Evolutionary conservation across 2,329 filamentous ascomycete species (phyloP).

Genomic region (Talaromyces sp.): DNA sequence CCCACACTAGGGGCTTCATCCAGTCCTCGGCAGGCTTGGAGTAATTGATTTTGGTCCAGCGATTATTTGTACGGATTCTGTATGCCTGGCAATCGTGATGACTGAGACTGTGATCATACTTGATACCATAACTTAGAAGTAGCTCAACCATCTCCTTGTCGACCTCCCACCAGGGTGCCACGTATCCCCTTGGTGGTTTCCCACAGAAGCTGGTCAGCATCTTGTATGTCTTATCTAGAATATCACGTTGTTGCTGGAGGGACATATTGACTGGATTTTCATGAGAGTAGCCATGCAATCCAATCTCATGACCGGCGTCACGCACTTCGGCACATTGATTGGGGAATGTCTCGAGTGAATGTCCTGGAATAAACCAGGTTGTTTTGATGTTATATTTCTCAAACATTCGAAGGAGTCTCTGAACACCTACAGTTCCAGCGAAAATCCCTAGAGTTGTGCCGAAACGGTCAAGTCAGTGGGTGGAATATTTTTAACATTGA

Average conservation of each 20-base stretch:
- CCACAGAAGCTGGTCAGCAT: slow-evolving; percentile 65
- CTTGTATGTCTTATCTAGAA: slow-evolving; percentile 49
- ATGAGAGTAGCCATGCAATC: slow-evolving; percentile 67
- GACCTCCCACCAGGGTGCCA: slow-evolving; percentile 73
- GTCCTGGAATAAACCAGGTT: too few species aligned
- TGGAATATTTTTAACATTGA: too few species aligned
- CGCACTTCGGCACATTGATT: slow-evolving; percentile 58
- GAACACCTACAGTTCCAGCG: too few species aligned
- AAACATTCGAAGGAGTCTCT: too few species aligned
- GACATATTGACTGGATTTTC: slow-evolving; percentile 34
- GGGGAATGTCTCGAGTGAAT: slow-evolving; percentile 57
- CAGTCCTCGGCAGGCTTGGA: slow-evolving; percentile 36
- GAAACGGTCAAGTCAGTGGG: too few species aligned
- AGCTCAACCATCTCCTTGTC: slow-evolving; percentile 58
- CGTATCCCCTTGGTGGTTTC: slow-evolving; percentile 66
- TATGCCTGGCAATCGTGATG: too few species aligned
- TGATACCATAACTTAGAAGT: slow-evolving; percentile 38
- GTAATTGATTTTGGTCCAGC: too few species aligned
- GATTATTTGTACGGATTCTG: too few species aligned
- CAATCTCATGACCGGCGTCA: slow-evolving; percentile 61
- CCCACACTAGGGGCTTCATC: slow-evolving; percentile 47
- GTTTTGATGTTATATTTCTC: too few species aligned
- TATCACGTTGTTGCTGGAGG: too few species aligned
- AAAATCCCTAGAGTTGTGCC: too few species aligned
- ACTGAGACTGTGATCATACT: slow-evolving; percentile 16